phyloP scores from a whole-genome alignment of 1,284 basidiomycete species.

The Malassezia vespertilionis region DNA sequence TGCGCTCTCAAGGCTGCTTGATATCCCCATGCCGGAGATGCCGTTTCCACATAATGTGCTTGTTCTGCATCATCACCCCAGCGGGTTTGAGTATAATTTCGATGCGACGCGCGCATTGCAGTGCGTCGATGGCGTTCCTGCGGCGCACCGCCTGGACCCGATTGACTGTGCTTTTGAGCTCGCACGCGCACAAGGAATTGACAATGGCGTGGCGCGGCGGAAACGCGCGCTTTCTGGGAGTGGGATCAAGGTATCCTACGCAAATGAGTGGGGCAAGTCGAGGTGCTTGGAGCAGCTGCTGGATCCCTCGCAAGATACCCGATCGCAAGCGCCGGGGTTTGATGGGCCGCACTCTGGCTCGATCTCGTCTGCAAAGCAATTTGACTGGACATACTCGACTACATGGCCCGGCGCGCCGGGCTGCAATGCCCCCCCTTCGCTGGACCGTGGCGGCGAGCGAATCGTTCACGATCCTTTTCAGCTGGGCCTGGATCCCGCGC shows the following conservation, averaged over 20 bases:
- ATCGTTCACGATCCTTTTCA: slow-evolving; percentile 13
- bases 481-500: slow-evolving; percentile 27
- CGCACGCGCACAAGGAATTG: neutral
- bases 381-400: slow-evolving; percentile 97
- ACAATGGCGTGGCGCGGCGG: neutral
- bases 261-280: slow-evolving; percentile 82
- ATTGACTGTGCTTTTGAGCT: slow-evolving; percentile 6
- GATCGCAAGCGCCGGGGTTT: no score
- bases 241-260: slow-evolving; percentile 83
- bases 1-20: slow-evolving; percentile 58
- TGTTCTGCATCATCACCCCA: slow-evolving; percentile 53
- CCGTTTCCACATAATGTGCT: slow-evolving; percentile 81
- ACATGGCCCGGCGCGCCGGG: slow-evolving; percentile 62
- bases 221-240: neutral
- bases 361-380: slow-evolving; percentile 49
- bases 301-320: no score
- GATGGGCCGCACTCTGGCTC: neutral
- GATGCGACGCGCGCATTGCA: slow-evolving; percentile 61
- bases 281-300: slow-evolving; percentile 56
- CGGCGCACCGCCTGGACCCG: slow-evolving; percentile 50
- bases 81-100: slow-evolving; percentile 61
- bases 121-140: slow-evolving; percentile 61
- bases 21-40: slow-evolving; percentile 87
- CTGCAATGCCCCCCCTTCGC: slow-evolving; percentile 2
- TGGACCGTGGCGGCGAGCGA: neutral